Conservation (phyloP, 1,139 yeast genomes). For the Candida tunisiensis region DNA sequence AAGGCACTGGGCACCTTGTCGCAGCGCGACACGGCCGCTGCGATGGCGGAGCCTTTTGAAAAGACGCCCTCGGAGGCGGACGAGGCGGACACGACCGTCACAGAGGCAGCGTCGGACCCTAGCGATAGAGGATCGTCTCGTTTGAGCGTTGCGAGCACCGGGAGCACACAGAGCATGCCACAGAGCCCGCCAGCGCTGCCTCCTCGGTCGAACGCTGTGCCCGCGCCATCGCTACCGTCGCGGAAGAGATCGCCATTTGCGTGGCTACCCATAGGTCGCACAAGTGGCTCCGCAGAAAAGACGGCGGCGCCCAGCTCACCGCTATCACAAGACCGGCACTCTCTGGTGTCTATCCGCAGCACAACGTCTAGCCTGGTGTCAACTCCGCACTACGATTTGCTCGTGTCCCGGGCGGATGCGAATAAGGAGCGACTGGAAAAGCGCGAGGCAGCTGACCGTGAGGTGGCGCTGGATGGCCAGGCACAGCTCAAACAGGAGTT, state of each 20-base stretch:
- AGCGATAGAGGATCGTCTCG: too few relatives aligned
- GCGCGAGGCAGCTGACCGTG: conserved; percentile 19
- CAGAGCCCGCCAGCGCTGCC: conserved; percentile 4
- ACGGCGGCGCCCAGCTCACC: conserved; percentile 2
- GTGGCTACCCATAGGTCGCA: conserved; percentile 10
- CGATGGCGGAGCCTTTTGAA: too few relatives aligned
- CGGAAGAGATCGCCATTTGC: conserved; percentile 18
- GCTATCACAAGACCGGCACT: too few relatives aligned
- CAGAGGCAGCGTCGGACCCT: too few relatives aligned
- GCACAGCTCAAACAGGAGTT: conserved; percentile 46
- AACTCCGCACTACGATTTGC: conserved; percentile 26
- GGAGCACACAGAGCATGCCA: too few relatives aligned
- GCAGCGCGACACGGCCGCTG: too few relatives aligned
- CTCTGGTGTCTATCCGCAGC: too few relatives aligned
- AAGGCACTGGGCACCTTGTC: too few relatives aligned
- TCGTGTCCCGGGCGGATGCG: conserved; percentile 30
- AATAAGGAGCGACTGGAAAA: conserved; percentile 28
- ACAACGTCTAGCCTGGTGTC: conserved; percentile 21
- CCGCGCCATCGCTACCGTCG: conserved; percentile 14
- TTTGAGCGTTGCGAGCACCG: too few relatives aligned
- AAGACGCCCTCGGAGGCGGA: too few relatives aligned
- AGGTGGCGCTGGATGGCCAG: conserved; percentile 41
- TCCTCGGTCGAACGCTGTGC: conserved; percentile 4
- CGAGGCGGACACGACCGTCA: too few relatives aligned
- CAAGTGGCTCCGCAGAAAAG: conserved; percentile 2